Percentiles rank a stretch among this genome's conserved stretches.
phyloP scores from a whole-genome alignment of 225 moss, liverwort and hornwort species.

The Pleurozium schreberi region DNA sequence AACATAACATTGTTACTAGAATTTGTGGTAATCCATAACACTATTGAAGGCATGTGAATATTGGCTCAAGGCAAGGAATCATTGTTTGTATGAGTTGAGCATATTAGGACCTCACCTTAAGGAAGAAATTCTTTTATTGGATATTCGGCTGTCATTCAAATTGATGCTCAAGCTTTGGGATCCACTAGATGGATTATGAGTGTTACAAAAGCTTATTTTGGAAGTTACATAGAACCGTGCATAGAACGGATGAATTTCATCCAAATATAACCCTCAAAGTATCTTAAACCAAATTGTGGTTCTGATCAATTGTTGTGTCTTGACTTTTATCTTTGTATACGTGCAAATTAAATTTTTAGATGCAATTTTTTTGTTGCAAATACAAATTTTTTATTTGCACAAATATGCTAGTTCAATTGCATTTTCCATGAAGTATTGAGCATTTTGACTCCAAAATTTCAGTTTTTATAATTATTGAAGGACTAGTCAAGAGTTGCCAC shows the following conservation, averaged over 20 bases:
- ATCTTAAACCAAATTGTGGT: not conserved
- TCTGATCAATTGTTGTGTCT: not conserved
- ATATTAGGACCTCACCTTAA: not conserved
- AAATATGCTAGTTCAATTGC: not conserved
- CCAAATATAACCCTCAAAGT: not conserved
- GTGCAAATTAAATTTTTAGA: not conserved
- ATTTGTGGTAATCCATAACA: not conserved
- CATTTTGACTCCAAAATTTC: not conserved
- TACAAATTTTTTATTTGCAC: rapidly evolving
- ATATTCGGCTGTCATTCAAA: not conserved
- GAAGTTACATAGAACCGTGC: not conserved
- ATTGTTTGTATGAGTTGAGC: rapidly evolving
- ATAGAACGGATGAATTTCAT: not conserved
- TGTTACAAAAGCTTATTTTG: not conserved
- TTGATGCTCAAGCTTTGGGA: not conserved
- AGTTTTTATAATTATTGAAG: not conserved
- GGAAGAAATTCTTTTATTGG: not conserved
- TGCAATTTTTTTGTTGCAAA: not conserved
- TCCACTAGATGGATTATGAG: not conserved
- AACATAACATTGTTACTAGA: not conserved
- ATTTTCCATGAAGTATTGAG: not conserved
- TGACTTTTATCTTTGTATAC: not conserved
- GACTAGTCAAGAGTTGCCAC: not conserved
- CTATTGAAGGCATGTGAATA: not conserved
- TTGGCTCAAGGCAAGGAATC: not conserved